Evolutionary conservation across 331 rosid species (phyloP).

Genomic region (Telfairia occidentalis): DNA sequence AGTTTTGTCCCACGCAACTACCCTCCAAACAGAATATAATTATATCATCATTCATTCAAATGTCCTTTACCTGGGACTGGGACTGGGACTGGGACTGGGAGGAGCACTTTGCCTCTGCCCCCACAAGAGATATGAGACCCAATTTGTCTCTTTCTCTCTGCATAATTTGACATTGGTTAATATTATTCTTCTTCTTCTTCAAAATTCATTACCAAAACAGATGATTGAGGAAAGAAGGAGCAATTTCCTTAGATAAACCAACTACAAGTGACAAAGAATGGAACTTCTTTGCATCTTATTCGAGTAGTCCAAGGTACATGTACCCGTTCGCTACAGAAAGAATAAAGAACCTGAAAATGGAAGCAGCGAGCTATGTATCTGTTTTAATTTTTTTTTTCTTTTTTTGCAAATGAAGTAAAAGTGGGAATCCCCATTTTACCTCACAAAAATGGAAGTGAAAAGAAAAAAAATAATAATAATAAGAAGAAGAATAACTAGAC

Average conservation of each 20-base stretch:
- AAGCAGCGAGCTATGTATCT: background rate
- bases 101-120: background rate
- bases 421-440: constrained; percentile 11
- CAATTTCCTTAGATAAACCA: background rate
- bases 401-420: background rate
- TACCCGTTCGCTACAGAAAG: constrained; percentile 12
- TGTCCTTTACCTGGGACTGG: constrained; percentile 1
- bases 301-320: constrained; percentile 13
- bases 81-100: background rate
- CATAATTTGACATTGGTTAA: background rate
- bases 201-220: background rate
- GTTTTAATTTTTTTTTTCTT: background rate
- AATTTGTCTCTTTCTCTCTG: background rate
- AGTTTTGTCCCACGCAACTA: background rate
- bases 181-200: background rate
- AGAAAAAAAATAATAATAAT: background rate
- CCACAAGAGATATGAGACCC: constrained; percentile 1
- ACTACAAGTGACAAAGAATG: background rate
- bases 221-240: background rate
- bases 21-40: background rate
- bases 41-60: background rate
- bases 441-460: constrained; percentile 10
- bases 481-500: background rate
- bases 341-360: constrained; percentile 9
- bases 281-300: constrained; percentile 8